phyloP scores from a whole-genome alignment of 1,139 yeast species.

The Taphrina populina region DNA sequence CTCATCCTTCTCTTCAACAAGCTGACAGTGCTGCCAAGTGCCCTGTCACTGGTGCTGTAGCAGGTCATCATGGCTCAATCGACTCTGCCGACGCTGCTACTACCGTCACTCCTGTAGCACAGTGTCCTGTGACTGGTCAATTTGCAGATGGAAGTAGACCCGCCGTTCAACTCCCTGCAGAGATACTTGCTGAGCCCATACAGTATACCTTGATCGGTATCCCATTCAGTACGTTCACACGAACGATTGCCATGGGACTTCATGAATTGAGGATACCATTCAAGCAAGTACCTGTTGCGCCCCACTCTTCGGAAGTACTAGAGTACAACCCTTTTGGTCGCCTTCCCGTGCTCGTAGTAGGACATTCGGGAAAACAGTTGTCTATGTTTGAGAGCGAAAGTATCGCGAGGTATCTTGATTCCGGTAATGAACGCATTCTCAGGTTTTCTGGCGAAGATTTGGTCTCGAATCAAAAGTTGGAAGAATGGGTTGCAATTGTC shows the following conservation, averaged over 20 bases:
- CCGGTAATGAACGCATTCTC: constrained; percentile 12
- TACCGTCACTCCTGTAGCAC: constrained; percentile 10
- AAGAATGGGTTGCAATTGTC: constrained; percentile 19
- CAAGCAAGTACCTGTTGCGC: constrained; percentile 18
- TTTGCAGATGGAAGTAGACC: constrained; percentile 31
- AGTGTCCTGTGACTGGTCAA: constrained; percentile 32
- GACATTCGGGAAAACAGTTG: constrained; percentile 23
- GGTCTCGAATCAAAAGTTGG: constrained; percentile 21
- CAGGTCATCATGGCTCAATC: constrained; percentile 4
- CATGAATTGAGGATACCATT: constrained; percentile 21
- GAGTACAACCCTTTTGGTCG: constrained; percentile 28
- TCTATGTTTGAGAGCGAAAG: constrained; percentile 24
- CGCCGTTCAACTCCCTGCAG: constrained; percentile 6
- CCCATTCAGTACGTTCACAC: constrained; percentile 22
- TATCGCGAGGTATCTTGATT: constrained; percentile 23
- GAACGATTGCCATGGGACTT: constrained; percentile 25
- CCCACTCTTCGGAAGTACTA: constrained; percentile 17
- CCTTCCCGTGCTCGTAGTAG: constrained; percentile 23
- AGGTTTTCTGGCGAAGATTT: constrained; percentile 21
- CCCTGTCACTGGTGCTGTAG: constrained; percentile 23
- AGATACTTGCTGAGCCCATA: constrained; percentile 8
- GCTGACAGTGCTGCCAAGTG: constrained; percentile 21
- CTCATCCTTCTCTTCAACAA: constrained; percentile 18
- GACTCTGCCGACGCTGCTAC: constrained; percentile 1
- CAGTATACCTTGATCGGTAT: constrained; percentile 24